Evolutionary conservation across 495 filamentous ascomycete species (phyloP).

Genomic region (Jackrogersella minutella): DNA sequence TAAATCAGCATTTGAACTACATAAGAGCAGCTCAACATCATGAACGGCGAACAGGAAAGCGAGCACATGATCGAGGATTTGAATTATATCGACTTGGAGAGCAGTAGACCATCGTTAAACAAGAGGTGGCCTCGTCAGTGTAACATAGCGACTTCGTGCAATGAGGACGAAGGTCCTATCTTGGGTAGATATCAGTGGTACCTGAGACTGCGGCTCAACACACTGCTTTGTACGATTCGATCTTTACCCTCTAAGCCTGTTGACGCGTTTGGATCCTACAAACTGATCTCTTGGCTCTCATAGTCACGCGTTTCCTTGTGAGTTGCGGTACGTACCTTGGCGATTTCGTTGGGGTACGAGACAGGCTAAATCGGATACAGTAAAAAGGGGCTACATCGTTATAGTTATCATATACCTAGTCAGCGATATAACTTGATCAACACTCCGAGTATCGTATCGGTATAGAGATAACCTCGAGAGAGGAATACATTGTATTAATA

Average conservation of each 20-base stretch:
- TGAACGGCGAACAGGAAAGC: background rate
- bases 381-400: background rate
- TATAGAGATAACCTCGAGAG: background rate
- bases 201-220: constrained; percentile 8
- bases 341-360: background rate
- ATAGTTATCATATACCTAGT: background rate
- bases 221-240: background rate
- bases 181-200: background rate
- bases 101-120: background rate
- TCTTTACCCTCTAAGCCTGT: background rate
- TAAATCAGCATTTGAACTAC: background rate
- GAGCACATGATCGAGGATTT: background rate
- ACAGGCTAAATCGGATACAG: background rate
- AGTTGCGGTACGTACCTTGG: background rate
- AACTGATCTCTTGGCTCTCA: background rate
- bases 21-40: background rate
- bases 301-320: background rate
- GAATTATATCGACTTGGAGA: background rate
- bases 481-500: background rate
- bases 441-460: background rate
- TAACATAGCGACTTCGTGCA: background rate
- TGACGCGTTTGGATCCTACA: background rate
- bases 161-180: background rate
- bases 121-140: background rate
- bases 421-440: background rate